Conservation (phyloP, 1,284 basidiomycete genomes). For the Schizophyllum commune region DNA sequence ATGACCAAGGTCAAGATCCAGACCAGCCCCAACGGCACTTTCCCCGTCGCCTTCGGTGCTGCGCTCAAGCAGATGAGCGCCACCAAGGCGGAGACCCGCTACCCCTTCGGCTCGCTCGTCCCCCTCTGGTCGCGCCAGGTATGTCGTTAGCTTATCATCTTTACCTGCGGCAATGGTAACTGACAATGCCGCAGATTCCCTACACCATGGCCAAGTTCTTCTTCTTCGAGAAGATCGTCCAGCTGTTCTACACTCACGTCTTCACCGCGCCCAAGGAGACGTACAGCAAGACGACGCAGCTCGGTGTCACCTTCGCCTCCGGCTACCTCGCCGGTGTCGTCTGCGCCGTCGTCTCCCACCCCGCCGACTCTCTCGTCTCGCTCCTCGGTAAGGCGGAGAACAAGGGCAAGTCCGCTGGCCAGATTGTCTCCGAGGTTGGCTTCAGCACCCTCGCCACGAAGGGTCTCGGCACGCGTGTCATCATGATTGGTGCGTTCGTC, state of each 20-base stretch:
- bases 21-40: conserved; percentile 63
- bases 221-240: conserved; percentile 77
- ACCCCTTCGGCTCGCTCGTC: conserved; percentile 73
- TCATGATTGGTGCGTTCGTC: conserved; percentile 56
- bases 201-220: conserved; percentile 88
- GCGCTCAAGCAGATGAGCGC: conserved; percentile 62
- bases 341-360: conserved; percentile 78
- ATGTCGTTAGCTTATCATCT: conserved; percentile 12
- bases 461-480: conserved; percentile 72
- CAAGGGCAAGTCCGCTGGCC: conserved; percentile 65
- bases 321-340: conserved; percentile 79
- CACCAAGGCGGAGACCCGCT: conserved; percentile 61
- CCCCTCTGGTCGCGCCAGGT: conserved; percentile 82
- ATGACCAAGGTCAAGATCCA: conserved; percentile 86
- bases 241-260: conserved; percentile 69
- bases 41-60: conserved; percentile 64
- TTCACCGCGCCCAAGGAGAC: conserved; percentile 68
- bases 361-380: conserved; percentile 74
- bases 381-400: conserved; percentile 71
- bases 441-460: conserved; percentile 57
- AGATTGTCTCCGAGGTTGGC: conserved; percentile 65
- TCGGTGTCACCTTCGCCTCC: conserved; percentile 74
- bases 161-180: not conserved
- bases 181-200: conserved; percentile 46
- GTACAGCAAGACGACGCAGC: conserved; percentile 66